Percentiles rank a stretch among this genome's conserved stretches.
Conservation (phyloP, 305 asterid species). For the Rubia balearica region DNA sequence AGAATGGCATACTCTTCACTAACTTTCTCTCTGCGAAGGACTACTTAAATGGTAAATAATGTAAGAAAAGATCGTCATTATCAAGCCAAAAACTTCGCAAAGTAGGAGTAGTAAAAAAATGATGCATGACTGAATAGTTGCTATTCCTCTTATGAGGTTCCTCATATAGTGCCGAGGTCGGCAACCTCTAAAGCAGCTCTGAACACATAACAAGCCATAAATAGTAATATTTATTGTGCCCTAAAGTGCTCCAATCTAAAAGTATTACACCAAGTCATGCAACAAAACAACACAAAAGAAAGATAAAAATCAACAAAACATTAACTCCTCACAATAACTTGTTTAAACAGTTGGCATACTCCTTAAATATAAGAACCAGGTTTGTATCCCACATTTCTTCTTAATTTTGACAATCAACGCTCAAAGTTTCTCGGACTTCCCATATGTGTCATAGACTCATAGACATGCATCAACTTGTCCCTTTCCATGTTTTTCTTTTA, state of each 20-base stretch:
- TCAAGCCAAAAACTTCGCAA: not conserved
- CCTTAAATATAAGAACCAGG: not conserved
- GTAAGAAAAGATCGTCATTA: not conserved
- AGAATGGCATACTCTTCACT: constrained; percentile 56
- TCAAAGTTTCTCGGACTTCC: too few relatives aligned
- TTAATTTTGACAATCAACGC: too few relatives aligned
- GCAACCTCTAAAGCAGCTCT: constrained; percentile 96
- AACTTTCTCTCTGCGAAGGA: constrained; percentile 65
- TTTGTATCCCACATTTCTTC: not conserved
- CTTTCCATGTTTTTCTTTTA: too few relatives aligned
- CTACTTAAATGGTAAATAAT: constrained; percentile 33
- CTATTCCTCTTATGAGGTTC: constrained; percentile 58
- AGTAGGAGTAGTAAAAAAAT: constrained; percentile 4
- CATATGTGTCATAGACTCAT: too few relatives aligned
- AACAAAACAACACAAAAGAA: not conserved
- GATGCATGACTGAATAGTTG: constrained; percentile 75
- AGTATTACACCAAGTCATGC: not conserved
- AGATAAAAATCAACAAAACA: not conserved
- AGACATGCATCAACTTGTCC: too few relatives aligned
- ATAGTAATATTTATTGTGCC: constrained; percentile 92
- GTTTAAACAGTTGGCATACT: not conserved
- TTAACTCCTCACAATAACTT: not conserved
- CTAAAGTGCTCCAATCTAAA: constrained; percentile 89
- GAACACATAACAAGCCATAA: constrained; percentile 85
- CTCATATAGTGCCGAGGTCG: constrained; percentile 64